Conservation (phyloP, 768 basidiomycete genomes). For the Gloeostereum incarnatum region DNA sequence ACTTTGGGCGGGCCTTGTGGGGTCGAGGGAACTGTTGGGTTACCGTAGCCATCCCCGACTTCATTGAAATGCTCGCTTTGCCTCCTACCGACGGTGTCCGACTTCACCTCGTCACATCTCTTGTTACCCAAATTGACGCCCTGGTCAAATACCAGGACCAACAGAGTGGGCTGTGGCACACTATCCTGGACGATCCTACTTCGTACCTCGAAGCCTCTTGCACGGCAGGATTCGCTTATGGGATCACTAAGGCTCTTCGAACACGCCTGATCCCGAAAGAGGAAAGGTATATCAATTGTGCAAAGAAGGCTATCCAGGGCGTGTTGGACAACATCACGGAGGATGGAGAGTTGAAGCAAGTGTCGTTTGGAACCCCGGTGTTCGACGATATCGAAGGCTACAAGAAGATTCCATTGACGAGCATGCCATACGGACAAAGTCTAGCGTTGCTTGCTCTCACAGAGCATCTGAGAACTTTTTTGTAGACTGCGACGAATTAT, state of each 20-base stretch:
- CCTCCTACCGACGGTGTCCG: constrained; percentile 30
- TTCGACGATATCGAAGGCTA: constrained; percentile 38
- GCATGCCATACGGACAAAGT: constrained; percentile 51
- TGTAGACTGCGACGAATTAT: too few species aligned
- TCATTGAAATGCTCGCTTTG: constrained; percentile 35
- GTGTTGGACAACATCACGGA: constrained; percentile 34
- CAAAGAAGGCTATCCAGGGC: constrained; percentile 29
- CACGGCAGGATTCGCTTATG: constrained; percentile 39
- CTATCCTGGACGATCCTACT: constrained; percentile 35
- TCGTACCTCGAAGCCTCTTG: constrained; percentile 43
- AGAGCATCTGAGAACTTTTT: constrained; percentile 32
- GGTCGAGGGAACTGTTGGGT: constrained; percentile 50
- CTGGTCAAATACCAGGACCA: constrained; percentile 34
- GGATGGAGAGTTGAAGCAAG: constrained; percentile 34
- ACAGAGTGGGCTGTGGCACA: constrained; percentile 42
- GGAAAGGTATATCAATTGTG: constrained; percentile 24
- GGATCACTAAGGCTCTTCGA: constrained; percentile 33
- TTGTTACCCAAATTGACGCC: constrained; percentile 37
- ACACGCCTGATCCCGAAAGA: constrained; percentile 31
- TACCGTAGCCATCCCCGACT: constrained; percentile 35
- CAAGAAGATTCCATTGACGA: constrained; percentile 40
- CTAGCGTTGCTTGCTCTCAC: constrained; percentile 39
- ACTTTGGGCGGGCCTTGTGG: constrained; percentile 39
- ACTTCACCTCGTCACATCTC: constrained; percentile 28
- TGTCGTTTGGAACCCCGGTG: constrained; percentile 46